These are phyloP conservation scores for Auricularia sp. DNA, from an alignment of 768 basidiomycete species.

Conservation along the genomic window DNA sequence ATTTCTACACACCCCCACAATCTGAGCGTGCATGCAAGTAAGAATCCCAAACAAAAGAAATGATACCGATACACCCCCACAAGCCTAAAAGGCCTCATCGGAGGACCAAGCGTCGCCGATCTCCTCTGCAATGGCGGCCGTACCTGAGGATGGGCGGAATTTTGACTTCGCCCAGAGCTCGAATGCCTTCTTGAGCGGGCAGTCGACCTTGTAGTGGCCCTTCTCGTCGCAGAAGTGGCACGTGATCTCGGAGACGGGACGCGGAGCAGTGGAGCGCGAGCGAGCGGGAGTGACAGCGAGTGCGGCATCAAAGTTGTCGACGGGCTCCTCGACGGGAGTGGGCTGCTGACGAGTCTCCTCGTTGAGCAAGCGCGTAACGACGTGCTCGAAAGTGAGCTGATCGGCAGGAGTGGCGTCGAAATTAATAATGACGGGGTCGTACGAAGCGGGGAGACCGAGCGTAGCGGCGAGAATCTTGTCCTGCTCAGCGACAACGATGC, in stretches of 20 bases:
- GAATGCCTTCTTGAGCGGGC: neutral
- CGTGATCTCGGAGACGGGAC: neutral
- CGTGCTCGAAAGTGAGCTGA: slow-evolving; percentile 18
- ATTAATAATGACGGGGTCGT: slow-evolving; percentile 21
- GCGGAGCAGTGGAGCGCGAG: neutral
- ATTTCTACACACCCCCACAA: neutral
- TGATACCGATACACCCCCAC: neutral
- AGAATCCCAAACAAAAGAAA: neutral
- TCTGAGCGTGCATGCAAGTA: neutral
- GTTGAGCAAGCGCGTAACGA: slow-evolving; percentile 24
- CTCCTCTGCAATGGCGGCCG: neutral
- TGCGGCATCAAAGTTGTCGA: neutral
- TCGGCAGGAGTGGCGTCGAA: slow-evolving; percentile 21
- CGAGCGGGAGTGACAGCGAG: neutral
- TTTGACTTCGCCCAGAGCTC: neutral
- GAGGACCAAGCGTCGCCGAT: neutral
- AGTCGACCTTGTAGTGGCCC: neutral
- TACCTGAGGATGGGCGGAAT: neutral
- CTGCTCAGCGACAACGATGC: slow-evolving; percentile 15
- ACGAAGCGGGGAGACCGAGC: slow-evolving; percentile 19
- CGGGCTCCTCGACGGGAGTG: neutral
- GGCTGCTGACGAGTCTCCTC: slow-evolving; percentile 18
- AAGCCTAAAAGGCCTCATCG: neutral
- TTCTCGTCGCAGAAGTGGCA: neutral
- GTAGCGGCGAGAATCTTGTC: slow-evolving; percentile 23